These are phyloP conservation scores for Emmonsiellopsis sp. DNA, from an alignment of 2,329 filamentous ascomycete species.

Conservation along the genomic window DNA sequence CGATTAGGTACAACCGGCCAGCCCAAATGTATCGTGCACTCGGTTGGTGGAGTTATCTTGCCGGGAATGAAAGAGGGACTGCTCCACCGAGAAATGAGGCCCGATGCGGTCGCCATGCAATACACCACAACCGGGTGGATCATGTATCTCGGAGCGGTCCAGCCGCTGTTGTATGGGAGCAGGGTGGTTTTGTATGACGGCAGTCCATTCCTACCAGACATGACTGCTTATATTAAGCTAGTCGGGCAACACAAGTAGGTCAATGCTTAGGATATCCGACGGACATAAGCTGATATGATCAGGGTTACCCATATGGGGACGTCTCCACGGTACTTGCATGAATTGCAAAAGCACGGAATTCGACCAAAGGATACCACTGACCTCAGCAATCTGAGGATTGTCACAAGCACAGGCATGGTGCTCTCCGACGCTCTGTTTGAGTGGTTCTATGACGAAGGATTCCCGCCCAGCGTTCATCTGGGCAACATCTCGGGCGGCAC, in stretches of 20 bases:
- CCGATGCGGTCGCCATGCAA: slow-evolving; percentile 41
- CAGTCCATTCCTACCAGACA: slow-evolving; percentile 64
- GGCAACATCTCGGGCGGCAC: slow-evolving; percentile 70
- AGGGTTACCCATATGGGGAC: slow-evolving; percentile 64
- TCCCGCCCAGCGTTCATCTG: slow-evolving; percentile 57
- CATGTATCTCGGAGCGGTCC: slow-evolving; percentile 64
- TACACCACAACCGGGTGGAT: slow-evolving; percentile 75
- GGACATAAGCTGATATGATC: not conserved
- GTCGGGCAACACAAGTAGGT: slow-evolving; percentile 45
- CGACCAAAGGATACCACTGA: slow-evolving; percentile 54
- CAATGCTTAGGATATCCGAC: not conserved
- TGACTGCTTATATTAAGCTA: slow-evolving; percentile 53
- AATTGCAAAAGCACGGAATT: slow-evolving; percentile 56
- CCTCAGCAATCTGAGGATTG: slow-evolving; percentile 49
- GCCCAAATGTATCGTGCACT: slow-evolving; percentile 80
- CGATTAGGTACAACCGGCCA: slow-evolving; percentile 66
- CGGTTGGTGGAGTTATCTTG: slow-evolving; percentile 32
- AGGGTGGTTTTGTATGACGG: slow-evolving; percentile 70
- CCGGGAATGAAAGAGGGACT: slow-evolving; percentile 49
- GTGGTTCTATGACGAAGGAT: slow-evolving; percentile 68
- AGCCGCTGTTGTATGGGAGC: slow-evolving; percentile 50
- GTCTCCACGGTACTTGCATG: slow-evolving; percentile 67
- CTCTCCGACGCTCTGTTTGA: slow-evolving; percentile 66
- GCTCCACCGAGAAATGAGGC: slow-evolving; percentile 40
- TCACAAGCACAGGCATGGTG: slow-evolving; percentile 73